These are phyloP conservation scores for Lathyrus sativus DNA, from an alignment of 306 rosid species.

Conservation along the genomic window DNA sequence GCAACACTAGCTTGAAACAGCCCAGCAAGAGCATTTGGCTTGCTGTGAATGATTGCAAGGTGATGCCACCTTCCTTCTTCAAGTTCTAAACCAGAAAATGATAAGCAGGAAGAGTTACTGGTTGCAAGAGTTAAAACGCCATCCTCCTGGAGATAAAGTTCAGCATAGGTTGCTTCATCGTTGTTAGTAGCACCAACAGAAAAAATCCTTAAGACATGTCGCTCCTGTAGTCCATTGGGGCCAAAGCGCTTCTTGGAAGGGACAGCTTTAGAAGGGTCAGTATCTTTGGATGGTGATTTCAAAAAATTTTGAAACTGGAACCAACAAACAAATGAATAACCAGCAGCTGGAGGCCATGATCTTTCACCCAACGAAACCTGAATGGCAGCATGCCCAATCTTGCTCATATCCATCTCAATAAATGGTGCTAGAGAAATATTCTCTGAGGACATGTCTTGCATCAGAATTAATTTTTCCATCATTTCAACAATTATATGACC, in stretches of 20 bases:
- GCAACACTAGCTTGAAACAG: slow-evolving; percentile 99
- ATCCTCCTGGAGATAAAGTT: slow-evolving; percentile 94
- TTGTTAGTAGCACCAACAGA: slow-evolving; percentile 87
- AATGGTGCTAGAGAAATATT: slow-evolving; percentile 87
- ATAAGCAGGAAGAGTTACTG: slow-evolving; percentile 75
- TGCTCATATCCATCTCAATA: slow-evolving; percentile 95
- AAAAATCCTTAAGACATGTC: slow-evolving; percentile 67
- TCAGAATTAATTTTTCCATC: slow-evolving; percentile 86
- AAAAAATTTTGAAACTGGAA: slow-evolving; percentile 85
- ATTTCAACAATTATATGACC: slow-evolving; percentile 79
- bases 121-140: slow-evolving; percentile 96
- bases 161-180: slow-evolving; percentile 76
- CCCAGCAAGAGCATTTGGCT: slow-evolving; percentile 99
- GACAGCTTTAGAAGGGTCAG: slow-evolving; percentile 62
- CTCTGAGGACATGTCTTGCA: slow-evolving; percentile 80
- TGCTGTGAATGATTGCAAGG: slow-evolving; percentile 95
- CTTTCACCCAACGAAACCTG: slow-evolving; percentile 99
- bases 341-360: slow-evolving; percentile 99
- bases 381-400: slow-evolving; percentile 90
- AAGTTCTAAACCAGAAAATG: slow-evolving; percentile 89
- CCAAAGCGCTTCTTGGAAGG: slow-evolving; percentile 63
- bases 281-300: slow-evolving; percentile 71
- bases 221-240: slow-evolving; percentile 57
- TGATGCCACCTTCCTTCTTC: slow-evolving; percentile 99
- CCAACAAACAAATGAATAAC: slow-evolving; percentile 99